Evolutionary conservation across 192 early-diverging fungal genomes (phyloP).

Genomic region (Dispira simplex): DNA sequence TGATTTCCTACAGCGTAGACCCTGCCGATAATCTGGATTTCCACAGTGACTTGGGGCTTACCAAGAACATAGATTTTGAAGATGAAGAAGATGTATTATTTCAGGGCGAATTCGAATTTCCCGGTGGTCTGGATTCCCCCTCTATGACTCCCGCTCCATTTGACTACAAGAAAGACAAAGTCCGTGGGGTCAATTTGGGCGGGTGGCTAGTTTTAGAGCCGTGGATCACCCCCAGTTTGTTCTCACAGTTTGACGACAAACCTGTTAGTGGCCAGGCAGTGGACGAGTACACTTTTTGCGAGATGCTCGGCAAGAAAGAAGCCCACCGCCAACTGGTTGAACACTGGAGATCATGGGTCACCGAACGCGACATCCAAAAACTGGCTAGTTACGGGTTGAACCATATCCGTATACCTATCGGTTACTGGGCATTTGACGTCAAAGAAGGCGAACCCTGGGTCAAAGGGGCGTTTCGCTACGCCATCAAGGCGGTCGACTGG

Average conservation of each 20-base stretch:
- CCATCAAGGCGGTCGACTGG: conserved; percentile 30
- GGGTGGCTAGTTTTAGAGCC: conserved; percentile 41
- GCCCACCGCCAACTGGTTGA: conserved; percentile 18
- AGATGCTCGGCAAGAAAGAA: conserved; percentile 23
- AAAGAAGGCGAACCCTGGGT: conserved; percentile 36
- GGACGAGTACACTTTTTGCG: conserved; percentile 41
- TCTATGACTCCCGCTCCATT: conserved; percentile 5
- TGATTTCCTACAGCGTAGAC: too few species aligned
- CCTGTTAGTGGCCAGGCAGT: conserved; percentile 18
- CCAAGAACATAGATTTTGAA: too few species aligned
- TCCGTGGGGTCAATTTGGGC: conserved; percentile 40
- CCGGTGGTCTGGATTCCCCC: too few species aligned
- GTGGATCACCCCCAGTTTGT: conserved; percentile 37
- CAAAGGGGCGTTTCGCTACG: conserved; percentile 24
- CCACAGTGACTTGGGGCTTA: too few species aligned
- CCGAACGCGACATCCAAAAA: conserved; percentile 29
- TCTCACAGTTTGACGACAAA: conserved; percentile 24
- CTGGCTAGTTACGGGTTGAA: conserved; percentile 30
- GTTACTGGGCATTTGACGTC: conserved; percentile 42
- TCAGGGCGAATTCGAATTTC: too few species aligned
- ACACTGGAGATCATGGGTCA: conserved; percentile 42
- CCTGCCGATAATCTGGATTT: too few species aligned
- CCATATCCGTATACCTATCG: conserved; percentile 39
- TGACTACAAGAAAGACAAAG: conserved; percentile 16
- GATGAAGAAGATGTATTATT: too few species aligned